Base-by-base conservation (phyloP, 345 rosid species). In the Raphanus sativus region DNA sequence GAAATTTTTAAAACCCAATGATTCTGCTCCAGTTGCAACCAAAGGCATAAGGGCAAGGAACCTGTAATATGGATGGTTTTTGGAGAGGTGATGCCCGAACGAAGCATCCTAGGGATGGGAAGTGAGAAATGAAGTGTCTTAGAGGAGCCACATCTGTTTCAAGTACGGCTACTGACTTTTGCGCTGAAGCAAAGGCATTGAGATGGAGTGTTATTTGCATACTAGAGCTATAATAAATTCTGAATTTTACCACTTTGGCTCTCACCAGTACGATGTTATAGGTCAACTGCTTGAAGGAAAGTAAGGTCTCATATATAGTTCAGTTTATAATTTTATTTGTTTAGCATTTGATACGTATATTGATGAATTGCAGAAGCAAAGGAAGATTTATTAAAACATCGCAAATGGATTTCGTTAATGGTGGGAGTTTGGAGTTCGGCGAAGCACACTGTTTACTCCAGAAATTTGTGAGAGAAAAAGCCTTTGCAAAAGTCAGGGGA, bases 381-480 rank as follows among this genome's bases (percentile, higher is more conserved):
- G 86, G 91, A 91, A 87, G 84, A 83, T 77, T 87, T 86, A 76
- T 0, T 89, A 6, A 86, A 80, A 90, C 92, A 78, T 87, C 91
- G 16, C 97, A 94, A 83, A 54, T 89, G 79, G 91, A 89, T 76
- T 89, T 88, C 40, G 89, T 90, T 73, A 89, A 52, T 75, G 81
- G 80, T 13, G 92, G 88, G 67, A 88, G 90, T 69, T 84, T 77
- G 26, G 97, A 92, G 83, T 85, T 92, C 70, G 90, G 87, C 77
- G 97, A 84, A 70, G 98, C 97, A 21, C 90, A 90, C 75, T 91
- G 85, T 76, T 90, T 90, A 29, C 86, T 94, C 71, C 85, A 83
- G 76, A 90, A 88, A 73, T 82, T 94, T 3, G 87, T 83, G 6
- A 92, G 88, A 75, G 97, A 92, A 81, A 88, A 71, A 21, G 75